Conservation (phyloP, 2,329 filamentous ascomycete genomes). For the Pseudocercospora pini-densiflorae region DNA sequence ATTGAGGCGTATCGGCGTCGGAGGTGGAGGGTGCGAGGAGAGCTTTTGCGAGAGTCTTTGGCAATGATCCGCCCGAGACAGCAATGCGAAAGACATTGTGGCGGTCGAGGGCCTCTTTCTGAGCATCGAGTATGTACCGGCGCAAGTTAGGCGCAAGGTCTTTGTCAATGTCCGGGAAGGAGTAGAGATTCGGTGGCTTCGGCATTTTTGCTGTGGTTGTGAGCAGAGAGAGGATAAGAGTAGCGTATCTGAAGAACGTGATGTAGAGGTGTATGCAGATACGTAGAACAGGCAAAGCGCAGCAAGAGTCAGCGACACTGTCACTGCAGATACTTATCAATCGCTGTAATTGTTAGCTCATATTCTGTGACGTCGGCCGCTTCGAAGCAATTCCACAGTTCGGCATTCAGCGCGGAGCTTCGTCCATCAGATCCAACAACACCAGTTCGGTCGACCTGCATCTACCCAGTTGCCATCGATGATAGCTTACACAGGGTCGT, state of each 20-base stretch:
- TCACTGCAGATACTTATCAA: slow-evolving; percentile 15
- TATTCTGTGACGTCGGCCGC: background rate
- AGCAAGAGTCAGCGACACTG: background rate
- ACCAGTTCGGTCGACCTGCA: background rate
- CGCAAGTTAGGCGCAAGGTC: slow-evolving; percentile 78
- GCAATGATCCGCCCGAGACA: slow-evolving; percentile 91
- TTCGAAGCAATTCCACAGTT: slow-evolving; percentile 4
- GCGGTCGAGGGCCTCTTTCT: slow-evolving; percentile 77
- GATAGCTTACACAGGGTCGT: background rate
- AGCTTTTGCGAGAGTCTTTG: slow-evolving; percentile 82
- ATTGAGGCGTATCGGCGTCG: slow-evolving; percentile 69
- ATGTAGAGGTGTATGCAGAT: background rate
- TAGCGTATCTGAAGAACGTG: background rate
- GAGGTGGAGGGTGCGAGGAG: slow-evolving; percentile 63
- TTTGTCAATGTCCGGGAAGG: slow-evolving; percentile 72
- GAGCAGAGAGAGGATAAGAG: background rate
- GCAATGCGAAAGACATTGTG: slow-evolving; percentile 85
- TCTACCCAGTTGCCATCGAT: background rate
- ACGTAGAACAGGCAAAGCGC: background rate
- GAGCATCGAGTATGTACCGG: slow-evolving; percentile 78
- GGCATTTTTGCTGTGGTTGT: slow-evolving; percentile 36
- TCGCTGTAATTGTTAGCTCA: background rate
- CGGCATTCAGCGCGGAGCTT: background rate
- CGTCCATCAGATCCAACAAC: background rate
- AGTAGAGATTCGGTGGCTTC: slow-evolving; percentile 68